These are phyloP conservation scores for Coccinonectria pachysandricola DNA, from an alignment of 2,329 filamentous ascomycete genomes.

Conservation along the genomic window DNA sequence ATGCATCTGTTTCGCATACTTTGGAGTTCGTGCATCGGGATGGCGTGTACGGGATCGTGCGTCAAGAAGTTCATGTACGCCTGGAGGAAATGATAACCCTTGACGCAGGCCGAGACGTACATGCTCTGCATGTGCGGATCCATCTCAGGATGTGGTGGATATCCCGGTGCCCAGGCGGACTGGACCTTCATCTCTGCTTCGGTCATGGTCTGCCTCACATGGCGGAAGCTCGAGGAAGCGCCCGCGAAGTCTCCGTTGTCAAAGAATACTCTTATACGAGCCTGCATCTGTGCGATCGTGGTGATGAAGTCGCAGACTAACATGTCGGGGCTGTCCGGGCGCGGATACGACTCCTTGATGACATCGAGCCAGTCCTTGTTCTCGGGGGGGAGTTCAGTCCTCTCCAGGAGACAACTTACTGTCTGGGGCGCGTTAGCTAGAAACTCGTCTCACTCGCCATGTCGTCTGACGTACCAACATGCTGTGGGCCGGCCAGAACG, in stretches of 20 bases:
- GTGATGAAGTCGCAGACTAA: too few species aligned
- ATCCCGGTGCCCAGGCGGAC: too few species aligned
- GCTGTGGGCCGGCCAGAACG: slow-evolving; percentile 30
- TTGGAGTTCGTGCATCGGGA: slow-evolving; percentile 16
- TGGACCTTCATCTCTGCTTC: slow-evolving; percentile 13
- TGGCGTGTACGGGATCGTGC: slow-evolving; percentile 17
- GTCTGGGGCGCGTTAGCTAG: slow-evolving; percentile 5
- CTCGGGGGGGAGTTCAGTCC: slow-evolving; percentile 25
- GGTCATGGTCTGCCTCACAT: slow-evolving; percentile 16
- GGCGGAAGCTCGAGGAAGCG: slow-evolving; percentile 18
- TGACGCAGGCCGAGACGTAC: slow-evolving; percentile 24
- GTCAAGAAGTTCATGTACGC: slow-evolving; percentile 26
- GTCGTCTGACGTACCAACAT: slow-evolving; percentile 23
- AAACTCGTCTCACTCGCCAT: background rate
- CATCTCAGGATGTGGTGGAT: too few species aligned
- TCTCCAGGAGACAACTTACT: slow-evolving; percentile 29
- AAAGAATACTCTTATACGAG: slow-evolving; percentile 23
- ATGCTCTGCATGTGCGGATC: slow-evolving; percentile 25
- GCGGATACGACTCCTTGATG: slow-evolving; percentile 19
- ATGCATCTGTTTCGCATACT: slow-evolving; percentile 20
- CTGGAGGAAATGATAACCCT: slow-evolving; percentile 24
- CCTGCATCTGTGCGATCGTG: slow-evolving; percentile 18
- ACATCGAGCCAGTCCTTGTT: slow-evolving; percentile 25
- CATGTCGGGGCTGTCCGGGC: too few species aligned
- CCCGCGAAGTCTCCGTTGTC: slow-evolving; percentile 15